Percentiles rank a stretch among this genome's conserved stretches.
Evolutionary conservation across 148 eudicot species (phyloP).

Genomic region (Heliosperma pusillum): DNA sequence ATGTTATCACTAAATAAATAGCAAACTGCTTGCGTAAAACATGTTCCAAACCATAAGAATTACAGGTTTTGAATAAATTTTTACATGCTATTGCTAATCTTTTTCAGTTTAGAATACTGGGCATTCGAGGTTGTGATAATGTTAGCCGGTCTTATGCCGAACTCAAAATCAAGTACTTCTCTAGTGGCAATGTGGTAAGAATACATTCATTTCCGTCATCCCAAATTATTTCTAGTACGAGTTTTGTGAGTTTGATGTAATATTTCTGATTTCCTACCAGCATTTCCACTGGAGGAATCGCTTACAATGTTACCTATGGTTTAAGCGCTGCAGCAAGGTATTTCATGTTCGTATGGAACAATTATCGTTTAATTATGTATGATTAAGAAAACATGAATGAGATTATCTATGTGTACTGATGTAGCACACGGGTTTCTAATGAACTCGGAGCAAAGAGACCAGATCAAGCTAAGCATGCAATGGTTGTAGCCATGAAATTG

Average conservation of each 20-base stretch:
- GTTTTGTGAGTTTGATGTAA: not conserved
- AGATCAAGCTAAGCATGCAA: conserved; percentile 54
- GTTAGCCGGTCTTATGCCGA: conserved; percentile 72
- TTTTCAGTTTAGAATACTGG: conserved; percentile 76
- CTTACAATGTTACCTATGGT: conserved; percentile 65
- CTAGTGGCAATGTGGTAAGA: conserved; percentile 79
- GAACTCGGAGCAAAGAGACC: conserved; percentile 73
- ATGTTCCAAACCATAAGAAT: no score
- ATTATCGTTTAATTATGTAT: no score
- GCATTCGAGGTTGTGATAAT: conserved; percentile 80
- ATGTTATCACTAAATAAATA: no score
- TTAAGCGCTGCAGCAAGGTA: conserved; percentile 90
- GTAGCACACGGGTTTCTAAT: conserved; percentile 84
- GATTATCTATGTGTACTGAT: not conserved
- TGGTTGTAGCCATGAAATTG: conserved; percentile 60
- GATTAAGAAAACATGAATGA: not conserved
- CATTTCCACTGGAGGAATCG: conserved; percentile 62
- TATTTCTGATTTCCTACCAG: conserved; percentile 26
- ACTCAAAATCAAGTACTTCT: conserved; percentile 63
- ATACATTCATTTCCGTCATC: not conserved
- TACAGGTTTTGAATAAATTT: not conserved
- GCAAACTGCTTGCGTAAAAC: no score
- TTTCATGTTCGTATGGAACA: no score
- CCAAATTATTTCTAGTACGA: not conserved
- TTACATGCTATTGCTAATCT: not conserved